These are phyloP conservation scores for Onygena corvina DNA, from an alignment of 2,329 filamentous ascomycete genomes.

Conservation along the genomic window DNA sequence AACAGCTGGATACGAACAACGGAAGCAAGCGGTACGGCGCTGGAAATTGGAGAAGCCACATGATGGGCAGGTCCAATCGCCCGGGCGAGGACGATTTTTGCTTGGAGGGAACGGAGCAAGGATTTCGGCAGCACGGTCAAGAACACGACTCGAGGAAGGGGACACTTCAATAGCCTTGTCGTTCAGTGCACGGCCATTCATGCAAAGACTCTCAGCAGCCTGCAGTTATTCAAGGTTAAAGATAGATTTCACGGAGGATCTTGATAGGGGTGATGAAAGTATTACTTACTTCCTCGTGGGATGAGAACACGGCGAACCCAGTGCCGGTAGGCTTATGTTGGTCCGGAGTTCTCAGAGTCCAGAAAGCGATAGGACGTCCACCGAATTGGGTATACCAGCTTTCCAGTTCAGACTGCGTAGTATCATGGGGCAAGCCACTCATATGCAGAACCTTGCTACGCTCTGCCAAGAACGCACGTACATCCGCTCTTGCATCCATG, in stretches of 20 bases:
- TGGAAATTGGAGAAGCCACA: constrained; percentile 99
- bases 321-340: constrained; percentile 99
- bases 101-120: constrained; percentile 94
- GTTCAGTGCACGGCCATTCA: constrained; percentile 96
- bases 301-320: constrained; percentile 96
- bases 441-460: constrained; percentile 97
- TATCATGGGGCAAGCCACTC: constrained; percentile 93
- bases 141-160: constrained; percentile 87
- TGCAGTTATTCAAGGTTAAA: constrained; percentile 28
- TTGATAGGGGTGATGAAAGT: constrained; percentile 2
- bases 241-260: constrained; percentile 15
- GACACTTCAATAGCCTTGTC: constrained; percentile 99
- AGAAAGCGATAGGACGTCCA: constrained; percentile 94
- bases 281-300: constrained; percentile 89
- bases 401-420: constrained; percentile 94
- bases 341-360: constrained; percentile 93
- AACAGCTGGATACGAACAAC: constrained; percentile 96
- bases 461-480: constrained; percentile 88
- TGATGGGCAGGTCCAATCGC: constrained; percentile 97
- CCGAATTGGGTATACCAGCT: constrained; percentile 99
- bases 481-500: constrained; percentile 93
- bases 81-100: constrained; percentile 93
- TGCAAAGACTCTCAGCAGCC: constrained; percentile 95
- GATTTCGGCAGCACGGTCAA: constrained; percentile 91
- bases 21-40: constrained; percentile 94